Conservation (phyloP, 306 rosid genomes). For the Cicer bijugum region DNA sequence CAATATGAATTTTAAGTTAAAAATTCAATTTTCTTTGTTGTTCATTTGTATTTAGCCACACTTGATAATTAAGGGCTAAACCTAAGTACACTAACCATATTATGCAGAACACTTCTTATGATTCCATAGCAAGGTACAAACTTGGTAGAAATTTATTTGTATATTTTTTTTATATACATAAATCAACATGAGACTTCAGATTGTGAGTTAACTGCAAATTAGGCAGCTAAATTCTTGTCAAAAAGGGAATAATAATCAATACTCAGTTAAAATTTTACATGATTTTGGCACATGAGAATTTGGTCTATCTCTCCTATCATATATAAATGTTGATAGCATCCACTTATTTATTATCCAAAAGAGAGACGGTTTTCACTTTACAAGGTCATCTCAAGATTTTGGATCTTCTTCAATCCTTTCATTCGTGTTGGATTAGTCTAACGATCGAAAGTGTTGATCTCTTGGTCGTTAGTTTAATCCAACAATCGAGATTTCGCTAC, state of each 20-base stretch:
- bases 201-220: constrained; percentile 26
- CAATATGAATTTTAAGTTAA: no score
- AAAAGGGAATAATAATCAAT: not conserved
- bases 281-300: not conserved
- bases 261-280: not conserved
- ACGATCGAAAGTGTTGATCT: not conserved
- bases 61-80: not conserved
- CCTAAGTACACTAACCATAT: not conserved
- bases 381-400: not conserved
- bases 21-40: no score
- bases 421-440: not conserved
- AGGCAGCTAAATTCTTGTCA: constrained; percentile 22
- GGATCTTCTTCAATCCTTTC: not conserved
- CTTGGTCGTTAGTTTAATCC: not conserved
- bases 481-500: not conserved
- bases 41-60: not conserved
- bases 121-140: not conserved
- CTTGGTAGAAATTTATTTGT: constrained; percentile 5
- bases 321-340: not conserved
- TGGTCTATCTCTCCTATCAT: not conserved
- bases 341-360: not conserved
- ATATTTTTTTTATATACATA: constrained; percentile 38
- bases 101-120: not conserved
- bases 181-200: constrained; percentile 24
- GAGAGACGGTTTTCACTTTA: not conserved